Conservation (phyloP, 192 early-diverging fungal species). For the Coemansia sp. region DNA sequence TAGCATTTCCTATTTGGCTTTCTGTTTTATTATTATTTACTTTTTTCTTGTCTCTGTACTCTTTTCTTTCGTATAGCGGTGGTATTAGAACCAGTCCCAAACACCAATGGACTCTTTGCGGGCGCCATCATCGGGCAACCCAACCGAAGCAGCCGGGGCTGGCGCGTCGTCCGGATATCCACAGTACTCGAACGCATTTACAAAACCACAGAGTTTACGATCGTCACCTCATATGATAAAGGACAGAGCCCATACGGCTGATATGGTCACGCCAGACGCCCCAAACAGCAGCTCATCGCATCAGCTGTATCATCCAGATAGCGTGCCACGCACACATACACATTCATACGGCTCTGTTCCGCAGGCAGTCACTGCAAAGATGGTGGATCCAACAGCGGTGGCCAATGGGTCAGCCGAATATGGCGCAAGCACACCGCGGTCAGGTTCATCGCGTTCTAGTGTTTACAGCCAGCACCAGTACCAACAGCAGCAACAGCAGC, state of each 20-base stretch:
- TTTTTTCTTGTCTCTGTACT: conserved; percentile 1
- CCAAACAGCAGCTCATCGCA: neutral
- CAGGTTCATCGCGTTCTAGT: conserved; percentile 3
- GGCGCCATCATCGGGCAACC: neutral
- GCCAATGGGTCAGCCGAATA: conserved; percentile 2
- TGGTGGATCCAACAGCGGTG: conserved; percentile 33
- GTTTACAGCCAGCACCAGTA: conserved; percentile 14
- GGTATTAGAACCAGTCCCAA: neutral
- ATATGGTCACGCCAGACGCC: neutral
- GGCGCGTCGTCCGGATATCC: neutral
- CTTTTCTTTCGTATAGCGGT: conserved; percentile 8
- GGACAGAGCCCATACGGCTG: conserved; percentile 5
- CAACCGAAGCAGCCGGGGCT: neutral
- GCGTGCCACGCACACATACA: neutral
- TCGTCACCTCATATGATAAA: conserved; percentile 2
- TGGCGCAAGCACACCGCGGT: neutral
- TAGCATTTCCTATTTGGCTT: neutral
- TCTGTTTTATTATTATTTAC: conserved; percentile 7
- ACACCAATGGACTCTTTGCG: neutral
- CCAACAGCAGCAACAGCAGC: conserved; percentile 16
- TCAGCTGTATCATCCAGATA: neutral
- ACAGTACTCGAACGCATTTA: neutral
- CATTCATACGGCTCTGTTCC: conserved; percentile 13
- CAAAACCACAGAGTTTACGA: neutral
- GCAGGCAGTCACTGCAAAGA: conserved; percentile 40